These are phyloP conservation scores for Trametes meyenii DNA, from an alignment of 768 basidiomycete genomes.

Conservation along the genomic window DNA sequence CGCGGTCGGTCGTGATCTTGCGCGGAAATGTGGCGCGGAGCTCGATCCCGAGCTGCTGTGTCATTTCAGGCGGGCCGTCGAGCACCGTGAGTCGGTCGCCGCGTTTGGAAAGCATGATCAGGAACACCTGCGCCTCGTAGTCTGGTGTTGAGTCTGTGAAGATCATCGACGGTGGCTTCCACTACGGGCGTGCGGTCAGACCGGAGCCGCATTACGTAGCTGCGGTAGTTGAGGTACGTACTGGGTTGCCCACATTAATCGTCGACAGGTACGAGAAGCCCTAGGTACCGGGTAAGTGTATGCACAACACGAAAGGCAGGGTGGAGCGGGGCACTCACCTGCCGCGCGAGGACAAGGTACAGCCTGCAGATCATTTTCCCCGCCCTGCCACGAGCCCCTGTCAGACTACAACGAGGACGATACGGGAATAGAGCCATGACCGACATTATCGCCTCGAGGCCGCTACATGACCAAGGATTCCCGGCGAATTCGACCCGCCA, in stretches of 20 bases:
- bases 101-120: conserved; percentile 62
- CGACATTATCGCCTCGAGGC: conserved; percentile 57
- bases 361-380: conserved; percentile 60
- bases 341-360: conserved; percentile 59
- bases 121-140: conserved; percentile 57
- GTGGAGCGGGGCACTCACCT: conserved; percentile 40
- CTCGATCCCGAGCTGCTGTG: conserved; percentile 41
- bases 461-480: conserved; percentile 68
- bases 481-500: conserved; percentile 69
- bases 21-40: conserved; percentile 47
- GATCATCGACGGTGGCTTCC: conserved; percentile 64
- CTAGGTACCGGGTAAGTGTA: conserved; percentile 39
- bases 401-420: neutral
- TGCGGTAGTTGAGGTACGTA: conserved; percentile 33
- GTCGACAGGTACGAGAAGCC: conserved; percentile 70
- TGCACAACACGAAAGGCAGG: conserved; percentile 28
- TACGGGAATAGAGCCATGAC: neutral
- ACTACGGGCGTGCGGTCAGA: conserved; percentile 15
- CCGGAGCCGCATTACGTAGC: neutral
- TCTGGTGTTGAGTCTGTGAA: conserved; percentile 60
- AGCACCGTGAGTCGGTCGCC: conserved; percentile 56
- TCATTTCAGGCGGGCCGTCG: conserved; percentile 43
- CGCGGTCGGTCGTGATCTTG: conserved; percentile 44
- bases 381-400: conserved; percentile 42
- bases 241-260: conserved; percentile 53